These are phyloP conservation scores for Chenopodium berlandieri DNA, from an alignment of 148 eudicot genomes.

Conservation along the genomic window DNA sequence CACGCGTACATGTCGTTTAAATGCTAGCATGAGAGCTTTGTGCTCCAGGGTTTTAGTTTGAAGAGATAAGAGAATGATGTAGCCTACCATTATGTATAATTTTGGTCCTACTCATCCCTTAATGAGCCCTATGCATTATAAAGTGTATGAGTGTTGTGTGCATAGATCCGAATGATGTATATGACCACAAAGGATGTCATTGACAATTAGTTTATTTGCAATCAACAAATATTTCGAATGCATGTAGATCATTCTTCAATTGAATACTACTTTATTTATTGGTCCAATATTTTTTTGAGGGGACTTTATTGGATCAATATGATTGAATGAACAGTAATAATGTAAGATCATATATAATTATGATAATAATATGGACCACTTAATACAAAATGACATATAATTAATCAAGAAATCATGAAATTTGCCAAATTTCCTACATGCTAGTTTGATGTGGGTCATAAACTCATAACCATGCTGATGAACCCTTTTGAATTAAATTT, in stretches of 20 bases:
- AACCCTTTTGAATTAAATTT: background rate
- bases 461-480: background rate
- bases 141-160: no score
- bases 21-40: background rate
- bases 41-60: background rate
- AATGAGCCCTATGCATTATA: background rate
- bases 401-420: background rate
- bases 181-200: background rate
- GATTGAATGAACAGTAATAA: background rate
- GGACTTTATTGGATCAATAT: background rate
- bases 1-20: no score
- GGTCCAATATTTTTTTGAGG: background rate
- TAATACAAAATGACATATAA: background rate
- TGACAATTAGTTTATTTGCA: background rate
- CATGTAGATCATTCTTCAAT: background rate
- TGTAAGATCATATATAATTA: background rate
- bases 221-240: background rate
- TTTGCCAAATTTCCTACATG: background rate
- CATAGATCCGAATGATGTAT: background rate
- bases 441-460: conserved; percentile 9
- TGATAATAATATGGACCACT: background rate
- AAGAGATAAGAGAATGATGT: no score
- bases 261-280: background rate
- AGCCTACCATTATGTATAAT: no score
- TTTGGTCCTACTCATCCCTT: background rate